Evolutionary conservation across 139 green algal genomes (phyloP).

Genomic region (Tetratostichococcus sp.): DNA sequence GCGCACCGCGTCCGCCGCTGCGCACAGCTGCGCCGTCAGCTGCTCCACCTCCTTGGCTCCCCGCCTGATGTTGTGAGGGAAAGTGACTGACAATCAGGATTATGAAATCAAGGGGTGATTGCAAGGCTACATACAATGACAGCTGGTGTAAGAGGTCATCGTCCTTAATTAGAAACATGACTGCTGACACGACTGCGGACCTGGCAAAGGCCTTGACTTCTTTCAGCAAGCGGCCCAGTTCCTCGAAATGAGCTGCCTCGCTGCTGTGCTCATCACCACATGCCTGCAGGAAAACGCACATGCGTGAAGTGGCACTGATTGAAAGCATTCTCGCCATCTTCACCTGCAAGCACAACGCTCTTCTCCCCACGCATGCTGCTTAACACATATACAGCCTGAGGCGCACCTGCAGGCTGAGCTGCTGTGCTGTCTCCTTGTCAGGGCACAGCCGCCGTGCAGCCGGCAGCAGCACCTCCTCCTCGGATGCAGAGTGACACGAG

Average conservation of each 20-base stretch:
- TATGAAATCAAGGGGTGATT: no score
- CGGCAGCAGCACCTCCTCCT: conserved; percentile 75
- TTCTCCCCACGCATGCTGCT: no score
- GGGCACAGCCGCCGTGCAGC: conserved; percentile 11
- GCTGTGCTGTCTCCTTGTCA: neutral
- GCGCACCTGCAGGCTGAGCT: neutral
- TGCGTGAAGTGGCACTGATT: no score
- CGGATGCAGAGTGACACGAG: conserved; percentile 79
- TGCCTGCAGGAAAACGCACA: neutral
- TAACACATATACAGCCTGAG: no score
- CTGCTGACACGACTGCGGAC: no score
- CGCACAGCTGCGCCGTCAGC: conserved; percentile 60
- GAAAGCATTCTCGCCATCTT: no score
- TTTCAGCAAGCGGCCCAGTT: conserved; percentile 70
- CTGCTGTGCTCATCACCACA: conserved; percentile 68
- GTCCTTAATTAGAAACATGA: no score
- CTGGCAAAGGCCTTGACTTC: conserved; percentile 68
- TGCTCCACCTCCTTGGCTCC: conserved; percentile 50
- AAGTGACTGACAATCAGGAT: no score
- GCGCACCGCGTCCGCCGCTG: conserved; percentile 40
- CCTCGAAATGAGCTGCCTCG: conserved; percentile 65
- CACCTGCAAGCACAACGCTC: no score
- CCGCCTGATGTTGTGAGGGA: conserved; percentile 16
- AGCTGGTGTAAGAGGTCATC: no score
- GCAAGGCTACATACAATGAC: no score